Evolutionary conservation across 768 basidiomycete species (phyloP), one percentile per base, ranked within the genome.

Genomic region (Kwoniella sp.): DNA sequence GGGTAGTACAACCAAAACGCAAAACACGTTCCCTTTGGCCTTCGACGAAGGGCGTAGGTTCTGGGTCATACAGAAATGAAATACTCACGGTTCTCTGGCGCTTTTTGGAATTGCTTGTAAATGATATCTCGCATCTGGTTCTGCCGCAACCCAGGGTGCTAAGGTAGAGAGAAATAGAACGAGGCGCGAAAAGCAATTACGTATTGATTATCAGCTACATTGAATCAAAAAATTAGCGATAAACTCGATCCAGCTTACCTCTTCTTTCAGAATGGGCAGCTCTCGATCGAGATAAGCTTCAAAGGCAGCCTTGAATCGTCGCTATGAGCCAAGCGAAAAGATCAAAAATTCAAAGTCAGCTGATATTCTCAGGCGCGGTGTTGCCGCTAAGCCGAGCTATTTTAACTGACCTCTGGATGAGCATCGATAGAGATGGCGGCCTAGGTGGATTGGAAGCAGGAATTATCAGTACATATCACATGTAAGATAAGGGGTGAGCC

Each of bases 61-160:
- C n/a, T n/a, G n/a, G n/a, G n/a, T n/a, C n/a, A n/a, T 6, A 49
- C 48, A 26, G 15, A 2, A 22, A 29, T 49, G 48, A 26, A 1
- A 10, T n/a, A 80, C 89, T 76, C 81, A 94, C 92, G 93, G 90
- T 96, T 96, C 66, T 96, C 93, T 0, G 92, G 91, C 1, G 90
- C 88, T 80, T 96, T 97, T 80, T 96, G 91, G 87, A 97, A 97
- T 79, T 91, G 87, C 81, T 95, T 96, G 85, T 86, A 88, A 52
- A 96, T 81, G 53, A 92, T 81, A 64, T 97, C 93, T 86, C 92
- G 88, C 80, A 95, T 94, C 79, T 97, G 94, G 72, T 94, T 89
- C 71, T 94, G 79, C 63, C 94, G 87, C 66, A 96, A 82, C 6
- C 94, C 94, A 52, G 92, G 92, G 77, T 90, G 90, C 88, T 92